Evolutionary conservation across 371 early-diverging fungal species (phyloP).

Genomic region (Mortierella sp.): DNA sequence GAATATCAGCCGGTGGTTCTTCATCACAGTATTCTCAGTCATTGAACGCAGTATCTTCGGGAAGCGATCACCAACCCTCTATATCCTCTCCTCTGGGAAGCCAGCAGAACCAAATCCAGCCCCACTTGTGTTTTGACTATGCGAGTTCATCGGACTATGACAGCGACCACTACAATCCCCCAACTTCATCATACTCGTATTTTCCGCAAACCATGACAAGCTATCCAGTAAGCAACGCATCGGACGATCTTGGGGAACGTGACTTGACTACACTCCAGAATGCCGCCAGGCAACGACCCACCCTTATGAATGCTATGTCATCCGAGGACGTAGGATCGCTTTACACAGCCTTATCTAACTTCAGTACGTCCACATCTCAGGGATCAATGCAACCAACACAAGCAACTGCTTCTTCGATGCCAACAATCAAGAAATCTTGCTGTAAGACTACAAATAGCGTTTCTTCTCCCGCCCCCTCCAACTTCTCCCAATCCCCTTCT

Average conservation of each 20-base stretch:
- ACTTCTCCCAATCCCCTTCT: slow-evolving; percentile 6
- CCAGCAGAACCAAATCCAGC: slow-evolving; percentile 19
- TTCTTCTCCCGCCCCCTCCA: slow-evolving; percentile 2
- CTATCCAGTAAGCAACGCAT: slow-evolving; percentile 32
- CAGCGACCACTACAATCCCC: slow-evolving; percentile 35
- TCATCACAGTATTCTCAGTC: slow-evolving; percentile 4
- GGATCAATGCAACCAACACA: not conserved
- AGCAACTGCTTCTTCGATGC: slow-evolving; percentile 1
- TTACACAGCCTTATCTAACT: slow-evolving; percentile 4
- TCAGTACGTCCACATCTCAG: slow-evolving; percentile 11
- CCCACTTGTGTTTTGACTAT: slow-evolving; percentile 41
- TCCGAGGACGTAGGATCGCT: slow-evolving; percentile 16
- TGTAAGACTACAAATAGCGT: slow-evolving; percentile 14
- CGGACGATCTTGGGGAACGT: slow-evolving; percentile 30
- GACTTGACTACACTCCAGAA: slow-evolving; percentile 6
- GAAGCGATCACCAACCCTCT: slow-evolving; percentile 3
- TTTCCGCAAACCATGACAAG: slow-evolving; percentile 22
- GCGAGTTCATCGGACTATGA: slow-evolving; percentile 48
- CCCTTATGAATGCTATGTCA: slow-evolving; percentile 1
- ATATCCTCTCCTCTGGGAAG: slow-evolving; percentile 10
- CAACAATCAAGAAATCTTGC: slow-evolving; percentile 16
- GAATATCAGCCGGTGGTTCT: slow-evolving; percentile 2
- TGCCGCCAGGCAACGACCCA: not conserved
- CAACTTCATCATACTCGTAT: slow-evolving; percentile 21
- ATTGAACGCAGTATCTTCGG: slow-evolving; percentile 10